Conservation (phyloP, 805 yeast species). For the Huiozyma naganishii region DNA sequence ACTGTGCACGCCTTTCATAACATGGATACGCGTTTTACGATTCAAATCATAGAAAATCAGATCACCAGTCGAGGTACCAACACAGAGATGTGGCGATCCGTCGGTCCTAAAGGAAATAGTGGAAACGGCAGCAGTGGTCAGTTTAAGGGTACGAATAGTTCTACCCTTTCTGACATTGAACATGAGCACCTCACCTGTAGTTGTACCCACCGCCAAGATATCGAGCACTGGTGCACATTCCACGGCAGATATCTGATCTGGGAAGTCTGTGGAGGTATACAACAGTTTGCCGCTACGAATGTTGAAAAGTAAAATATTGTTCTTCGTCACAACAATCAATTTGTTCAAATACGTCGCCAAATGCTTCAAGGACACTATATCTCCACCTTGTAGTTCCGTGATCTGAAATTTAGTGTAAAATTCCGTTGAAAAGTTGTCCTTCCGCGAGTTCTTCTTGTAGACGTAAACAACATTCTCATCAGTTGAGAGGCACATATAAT, state of each 20-base stretch:
- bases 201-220: constrained; percentile 65
- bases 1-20: constrained; percentile 60
- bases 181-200: constrained; percentile 53
- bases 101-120: constrained; percentile 86
- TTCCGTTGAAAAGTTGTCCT: constrained; percentile 42
- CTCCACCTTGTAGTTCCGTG: constrained; percentile 52
- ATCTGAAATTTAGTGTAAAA: constrained; percentile 53
- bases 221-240: constrained; percentile 85
- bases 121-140: constrained; percentile 32
- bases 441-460: constrained; percentile 36
- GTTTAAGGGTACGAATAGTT: constrained; percentile 39
- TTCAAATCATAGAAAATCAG: constrained; percentile 76
- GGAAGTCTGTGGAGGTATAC: constrained; percentile 44
- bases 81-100: constrained; percentile 72
- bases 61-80: constrained; percentile 73
- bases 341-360: constrained; percentile 90
- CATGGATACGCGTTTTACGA: constrained; percentile 61
- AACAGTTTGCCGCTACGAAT: constrained; percentile 66
- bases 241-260: constrained; percentile 52
- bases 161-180: constrained; percentile 60
- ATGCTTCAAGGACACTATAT: constrained; percentile 49
- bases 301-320: constrained; percentile 53
- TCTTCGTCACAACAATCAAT: constrained; percentile 68
- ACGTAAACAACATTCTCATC: constrained; percentile 37
- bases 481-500: constrained; percentile 52